Evolutionary conservation across 768 basidiomycete species (phyloP).

Genomic region (Rickenella mellea): DNA sequence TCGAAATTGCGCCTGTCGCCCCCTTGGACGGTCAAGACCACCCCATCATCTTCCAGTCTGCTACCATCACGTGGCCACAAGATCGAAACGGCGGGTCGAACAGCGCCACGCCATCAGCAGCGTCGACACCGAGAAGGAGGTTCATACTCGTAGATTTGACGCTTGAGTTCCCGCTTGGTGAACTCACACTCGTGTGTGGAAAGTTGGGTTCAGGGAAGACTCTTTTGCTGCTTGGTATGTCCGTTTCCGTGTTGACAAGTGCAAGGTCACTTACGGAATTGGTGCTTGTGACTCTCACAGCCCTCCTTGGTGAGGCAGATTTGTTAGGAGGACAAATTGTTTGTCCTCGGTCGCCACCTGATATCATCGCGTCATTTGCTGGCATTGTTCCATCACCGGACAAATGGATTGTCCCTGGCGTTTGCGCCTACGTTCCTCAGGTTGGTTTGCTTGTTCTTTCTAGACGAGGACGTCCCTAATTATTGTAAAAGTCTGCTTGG

Average conservation of each 20-base stretch:
- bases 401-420: slow-evolving; percentile 68
- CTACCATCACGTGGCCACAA: slow-evolving; percentile 86
- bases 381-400: slow-evolving; percentile 32
- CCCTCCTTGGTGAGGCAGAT: slow-evolving; percentile 84
- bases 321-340: slow-evolving; percentile 70
- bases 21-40: slow-evolving; percentile 48
- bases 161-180: slow-evolving; percentile 67
- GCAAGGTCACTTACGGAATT: slow-evolving; percentile 6
- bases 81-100: slow-evolving; percentile 44
- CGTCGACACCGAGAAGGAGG: slow-evolving; percentile 66
- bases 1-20: slow-evolving; percentile 59
- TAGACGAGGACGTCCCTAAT: not conserved
- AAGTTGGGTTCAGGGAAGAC: slow-evolving; percentile 89
- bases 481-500: slow-evolving; percentile 40
- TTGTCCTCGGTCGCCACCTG: slow-evolving; percentile 79
- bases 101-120: slow-evolving; percentile 39
- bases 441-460: slow-evolving; percentile 19
- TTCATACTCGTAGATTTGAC: slow-evolving; percentile 76
- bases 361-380: slow-evolving; percentile 57
- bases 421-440: slow-evolving; percentile 86
- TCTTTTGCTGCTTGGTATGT: slow-evolving; percentile 46
- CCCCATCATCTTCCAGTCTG: slow-evolving; percentile 68
- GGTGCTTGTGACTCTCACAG: too few species aligned
- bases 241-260: not conserved
- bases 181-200: slow-evolving; percentile 79